Evolutionary conservation across 2,329 filamentous ascomycete genomes (phyloP), one percentile per base, ranked within the genome.

Genomic region (Alternaria dauci): DNA sequence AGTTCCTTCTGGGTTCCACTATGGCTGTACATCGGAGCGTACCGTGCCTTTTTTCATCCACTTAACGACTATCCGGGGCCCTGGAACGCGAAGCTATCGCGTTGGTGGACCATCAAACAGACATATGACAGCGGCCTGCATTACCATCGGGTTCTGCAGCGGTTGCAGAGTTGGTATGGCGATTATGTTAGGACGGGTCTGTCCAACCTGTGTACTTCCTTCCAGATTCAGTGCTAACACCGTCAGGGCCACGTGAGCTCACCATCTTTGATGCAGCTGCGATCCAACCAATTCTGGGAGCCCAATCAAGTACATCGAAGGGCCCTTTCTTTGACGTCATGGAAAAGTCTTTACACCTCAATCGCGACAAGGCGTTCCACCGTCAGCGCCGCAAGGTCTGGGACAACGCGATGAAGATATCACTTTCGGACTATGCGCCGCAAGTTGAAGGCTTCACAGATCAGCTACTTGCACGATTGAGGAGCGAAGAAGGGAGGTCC

Each of bases 401-500:
- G 73, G 72, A 75, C 38, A 67, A 68, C n/a, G 71, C 63, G 3
- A 71, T 76, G 55, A 71, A 74, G 56, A 62, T 65, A 54, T 67
- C 72, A 2, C 61, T 75, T 9, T 64, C 68, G 12, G 59, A 65
- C 30, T 73, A 63, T 30, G 68, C 65, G 2, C 65, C 68, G 11
- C 57, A 65, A 7, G 51, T 75, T 3, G 73, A 74, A 23, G 58
- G 62, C 2, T 70, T 67, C 26, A 74, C 71, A 2, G 65, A 71
- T 25, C 66, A 71, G 23, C 53, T 74, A 5, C 62, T 75, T 5
- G 46, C 46, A 4, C 65, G 64, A 7, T 38, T 74, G 16, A 50
- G 60, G 16, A 38, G 62, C 12, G 60, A 62, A 11, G 60, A 74
- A 55, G 67, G 71, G 8, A 51, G 71, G 55, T 63, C 73, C 1